These are phyloP conservation scores for Eimeria mitis DNA, from an alignment of 169 alveolate species.

Conservation along the genomic window DNA sequence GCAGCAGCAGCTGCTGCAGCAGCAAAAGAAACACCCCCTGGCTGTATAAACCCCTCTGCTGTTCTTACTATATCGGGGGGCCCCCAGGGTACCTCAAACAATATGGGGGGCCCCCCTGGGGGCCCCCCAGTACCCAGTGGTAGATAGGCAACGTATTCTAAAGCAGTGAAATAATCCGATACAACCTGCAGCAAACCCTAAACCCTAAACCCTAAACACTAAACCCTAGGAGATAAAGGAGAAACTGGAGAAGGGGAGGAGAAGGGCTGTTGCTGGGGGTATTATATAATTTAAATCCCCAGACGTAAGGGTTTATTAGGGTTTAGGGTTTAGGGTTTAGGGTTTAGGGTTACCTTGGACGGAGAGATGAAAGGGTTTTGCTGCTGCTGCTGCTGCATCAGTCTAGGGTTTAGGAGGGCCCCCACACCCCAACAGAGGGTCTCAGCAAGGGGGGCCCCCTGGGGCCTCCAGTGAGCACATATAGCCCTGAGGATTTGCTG, in stretches of 20 bases:
- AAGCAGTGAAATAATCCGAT: neutral
- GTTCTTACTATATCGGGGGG: no score
- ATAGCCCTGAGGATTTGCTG: neutral
- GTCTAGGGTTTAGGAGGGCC: neutral
- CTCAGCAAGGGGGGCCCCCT: constrained; percentile 35
- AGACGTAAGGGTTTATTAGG: neutral
- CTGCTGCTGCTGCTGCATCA: neutral
- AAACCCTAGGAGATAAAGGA: neutral
- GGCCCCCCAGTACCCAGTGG: neutral
- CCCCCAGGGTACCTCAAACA: no score
- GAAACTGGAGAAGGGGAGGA: neutral
- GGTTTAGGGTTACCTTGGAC: neutral
- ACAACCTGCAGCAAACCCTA: constrained; percentile 22
- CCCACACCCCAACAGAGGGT: constrained; percentile 23
- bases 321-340: constrained; percentile 32
- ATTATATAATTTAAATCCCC: neutral
- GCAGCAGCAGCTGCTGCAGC: neutral
- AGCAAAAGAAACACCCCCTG: neutral
- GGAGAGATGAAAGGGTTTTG: neutral
- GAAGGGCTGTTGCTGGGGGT: neutral
- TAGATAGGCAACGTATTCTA: neutral
- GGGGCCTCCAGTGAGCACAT: neutral
- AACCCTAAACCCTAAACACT: constrained; percentile 67
- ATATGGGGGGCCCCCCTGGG: neutral
- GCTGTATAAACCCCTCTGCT: no score